Conservation (phyloP, 2,329 filamentous ascomycete species). For the Neofusicoccum cordaticola region DNA sequence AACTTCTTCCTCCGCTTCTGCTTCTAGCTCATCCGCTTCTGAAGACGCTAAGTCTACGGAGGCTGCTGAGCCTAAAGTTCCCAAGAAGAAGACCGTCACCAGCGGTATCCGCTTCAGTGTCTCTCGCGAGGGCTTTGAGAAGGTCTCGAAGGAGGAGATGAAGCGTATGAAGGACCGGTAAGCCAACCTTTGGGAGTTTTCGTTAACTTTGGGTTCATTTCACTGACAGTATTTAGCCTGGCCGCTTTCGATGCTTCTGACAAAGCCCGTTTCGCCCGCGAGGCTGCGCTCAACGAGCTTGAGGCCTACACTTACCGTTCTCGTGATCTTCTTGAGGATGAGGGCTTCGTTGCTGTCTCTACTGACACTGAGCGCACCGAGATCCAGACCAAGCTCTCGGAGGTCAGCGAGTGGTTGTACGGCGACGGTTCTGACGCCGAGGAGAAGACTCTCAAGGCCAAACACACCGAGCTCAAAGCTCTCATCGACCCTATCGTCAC, state of each 20-base stretch:
- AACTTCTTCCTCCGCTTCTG: slow-evolving; percentile 33
- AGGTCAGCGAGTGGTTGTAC: slow-evolving; percentile 86
- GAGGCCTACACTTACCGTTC: slow-evolving; percentile 89
- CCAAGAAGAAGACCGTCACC: slow-evolving; percentile 52
- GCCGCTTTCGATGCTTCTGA: slow-evolving; percentile 85
- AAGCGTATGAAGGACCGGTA: slow-evolving; percentile 58
- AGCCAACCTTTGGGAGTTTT: slow-evolving; percentile 1
- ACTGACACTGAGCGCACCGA: slow-evolving; percentile 64
- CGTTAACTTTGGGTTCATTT: neutral
- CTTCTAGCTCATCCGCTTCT: slow-evolving; percentile 47
- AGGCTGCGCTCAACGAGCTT: slow-evolving; percentile 88
- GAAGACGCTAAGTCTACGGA: slow-evolving; percentile 50
- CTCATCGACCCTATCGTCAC: slow-evolving; percentile 75
- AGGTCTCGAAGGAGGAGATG: slow-evolving; percentile 60
- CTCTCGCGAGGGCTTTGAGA: slow-evolving; percentile 49
- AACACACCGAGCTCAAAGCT: slow-evolving; percentile 72
- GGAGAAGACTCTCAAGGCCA: slow-evolving; percentile 70
- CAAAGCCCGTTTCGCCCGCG: slow-evolving; percentile 68
- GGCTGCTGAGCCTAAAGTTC: slow-evolving; percentile 31
- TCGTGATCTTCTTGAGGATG: slow-evolving; percentile 76
- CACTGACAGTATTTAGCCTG: slow-evolving; percentile 53
- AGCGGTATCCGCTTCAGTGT: slow-evolving; percentile 51
- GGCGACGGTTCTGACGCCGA: slow-evolving; percentile 75
- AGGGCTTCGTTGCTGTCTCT: slow-evolving; percentile 69
- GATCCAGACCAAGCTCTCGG: slow-evolving; percentile 67